Base-by-base conservation (phyloP, 2,329 filamentous ascomycete genomes). In the Bipolaris bicolor region DNA sequence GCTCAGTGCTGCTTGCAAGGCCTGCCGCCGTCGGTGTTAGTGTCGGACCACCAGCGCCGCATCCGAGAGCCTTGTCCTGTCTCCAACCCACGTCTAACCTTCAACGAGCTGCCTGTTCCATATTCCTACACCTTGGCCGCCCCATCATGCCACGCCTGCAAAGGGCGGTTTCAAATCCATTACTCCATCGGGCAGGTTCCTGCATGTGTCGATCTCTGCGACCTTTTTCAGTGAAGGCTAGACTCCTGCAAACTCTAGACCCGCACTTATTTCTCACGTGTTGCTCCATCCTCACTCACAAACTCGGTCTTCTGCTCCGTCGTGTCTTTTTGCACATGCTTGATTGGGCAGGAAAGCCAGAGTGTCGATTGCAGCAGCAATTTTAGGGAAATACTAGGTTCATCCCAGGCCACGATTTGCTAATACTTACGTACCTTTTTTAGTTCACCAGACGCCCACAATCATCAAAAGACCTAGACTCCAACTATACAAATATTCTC, bases 1-100 rank as follows among this genome's bases (percentile, higher is more conserved):
- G 33, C 40, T 57, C 40, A 49, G 43, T 33, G 29, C 43, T 44
- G 43, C 36, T 44, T 26, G 49, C 44, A 48, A 49, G 50, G 44
- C 31, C 33, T 34, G 45, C 46, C 45, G 31, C 43, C 43, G 33
- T 16, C 24, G 47, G 54, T 16, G 48, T 18, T 15, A 31, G 29
- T 31, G 29, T 33, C 43, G 48, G 18, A 31, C 22, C 26, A 39
- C 16, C 47, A 48, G 15, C 29, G 18, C 36, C 34, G 41, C 22
- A 24, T 16, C 26, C 16, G 18, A n/a, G 22, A 26, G 15, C 41
- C 41, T 29, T 29, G 15, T 16, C 22, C 26, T 29, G 15, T 16
- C 22, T 44, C n/a, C 40, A 36, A 29, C 24, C 22, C 18, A 22
- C 15, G 16, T n/a, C 44, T 34, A 18, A 36, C 20, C 44, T 47